Evolutionary conservation across 495 filamentous ascomycete genomes (phyloP).

Genomic region (Tuber aestivum): DNA sequence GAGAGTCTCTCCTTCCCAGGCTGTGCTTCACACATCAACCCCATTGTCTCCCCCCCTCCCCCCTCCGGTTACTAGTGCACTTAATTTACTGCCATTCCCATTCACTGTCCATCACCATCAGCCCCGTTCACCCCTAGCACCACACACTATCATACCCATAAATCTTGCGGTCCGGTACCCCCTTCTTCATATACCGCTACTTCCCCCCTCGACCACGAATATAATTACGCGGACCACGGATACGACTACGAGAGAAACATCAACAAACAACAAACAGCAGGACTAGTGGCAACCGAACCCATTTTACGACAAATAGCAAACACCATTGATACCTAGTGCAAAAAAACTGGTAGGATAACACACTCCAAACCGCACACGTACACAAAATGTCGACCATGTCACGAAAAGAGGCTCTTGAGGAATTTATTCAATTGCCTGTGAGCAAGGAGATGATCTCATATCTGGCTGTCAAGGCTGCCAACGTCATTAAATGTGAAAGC

Average conservation of each 20-base stretch:
- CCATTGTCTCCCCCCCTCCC: constrained; percentile 10
- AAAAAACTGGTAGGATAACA: constrained; percentile 28
- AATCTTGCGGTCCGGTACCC: constrained; percentile 30
- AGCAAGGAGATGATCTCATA: constrained; percentile 77
- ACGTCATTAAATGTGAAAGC: constrained; percentile 85
- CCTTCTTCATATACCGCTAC: constrained; percentile 21
- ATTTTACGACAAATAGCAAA: constrained; percentile 2
- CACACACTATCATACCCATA: constrained; percentile 1
- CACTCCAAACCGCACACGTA: neutral
- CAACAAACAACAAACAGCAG: neutral
- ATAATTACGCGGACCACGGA: neutral
- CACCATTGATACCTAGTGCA: constrained; percentile 30
- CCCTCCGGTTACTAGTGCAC: constrained; percentile 16
- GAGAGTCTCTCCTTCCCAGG: constrained; percentile 33
- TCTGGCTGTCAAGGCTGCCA: constrained; percentile 71
- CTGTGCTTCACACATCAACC: constrained; percentile 35
- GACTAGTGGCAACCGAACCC: neutral
- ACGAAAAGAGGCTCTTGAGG: constrained; percentile 78
- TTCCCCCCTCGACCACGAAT: neutral
- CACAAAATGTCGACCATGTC: constrained; percentile 37
- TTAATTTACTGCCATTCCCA: constrained; percentile 28
- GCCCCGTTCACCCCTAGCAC: constrained; percentile 3
- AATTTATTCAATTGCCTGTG: constrained; percentile 79
- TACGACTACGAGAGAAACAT: neutral
- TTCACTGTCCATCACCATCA: constrained; percentile 17